These are phyloP conservation scores for Cercospora beticola DNA, from an alignment of 2,329 filamentous ascomycete species.

Conservation along the genomic window DNA sequence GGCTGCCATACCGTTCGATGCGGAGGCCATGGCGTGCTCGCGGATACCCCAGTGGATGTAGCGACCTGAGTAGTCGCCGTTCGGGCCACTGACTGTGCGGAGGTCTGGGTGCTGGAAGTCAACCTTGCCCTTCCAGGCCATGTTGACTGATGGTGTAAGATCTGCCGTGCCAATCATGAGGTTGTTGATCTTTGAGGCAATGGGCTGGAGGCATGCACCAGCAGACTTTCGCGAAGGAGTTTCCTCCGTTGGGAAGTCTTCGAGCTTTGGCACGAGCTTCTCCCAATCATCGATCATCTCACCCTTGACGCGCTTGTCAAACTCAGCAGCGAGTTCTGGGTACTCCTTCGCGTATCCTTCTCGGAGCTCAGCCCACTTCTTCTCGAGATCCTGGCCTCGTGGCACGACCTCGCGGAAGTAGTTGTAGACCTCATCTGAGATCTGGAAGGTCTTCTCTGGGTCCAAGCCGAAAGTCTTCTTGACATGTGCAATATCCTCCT, in stretches of 20 bases:
- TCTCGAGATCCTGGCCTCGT: slow-evolving; percentile 49
- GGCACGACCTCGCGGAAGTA: slow-evolving; percentile 54
- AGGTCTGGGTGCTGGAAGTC: slow-evolving; percentile 50
- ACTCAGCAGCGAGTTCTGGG: slow-evolving; percentile 53
- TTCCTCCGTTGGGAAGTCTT: slow-evolving; percentile 47
- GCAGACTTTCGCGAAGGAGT: slow-evolving; percentile 54
- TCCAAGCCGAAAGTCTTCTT: slow-evolving; percentile 55
- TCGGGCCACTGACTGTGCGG: slow-evolving; percentile 47
- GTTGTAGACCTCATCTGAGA: slow-evolving; percentile 47
- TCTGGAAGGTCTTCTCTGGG: slow-evolving; percentile 41
- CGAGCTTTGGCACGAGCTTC: slow-evolving; percentile 50
- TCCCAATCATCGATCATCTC: slow-evolving; percentile 51
- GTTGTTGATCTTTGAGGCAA: slow-evolving; percentile 35
- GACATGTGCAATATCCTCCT: slow-evolving; percentile 55
- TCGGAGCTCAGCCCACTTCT: slow-evolving; percentile 52
- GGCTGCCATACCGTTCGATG: slow-evolving; percentile 45
- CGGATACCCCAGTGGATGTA: slow-evolving; percentile 61
- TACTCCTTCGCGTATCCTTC: slow-evolving; percentile 46
- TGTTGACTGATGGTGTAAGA: slow-evolving; percentile 41
- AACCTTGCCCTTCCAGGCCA: slow-evolving; percentile 47
- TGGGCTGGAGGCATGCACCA: slow-evolving; percentile 44
- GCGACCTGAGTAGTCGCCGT: slow-evolving; percentile 53
- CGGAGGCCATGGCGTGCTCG: slow-evolving; percentile 61
- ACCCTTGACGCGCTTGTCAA: slow-evolving; percentile 51
- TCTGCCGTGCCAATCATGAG: slow-evolving; percentile 43